Evolutionary conservation across 371 early-diverging fungal genomes (phyloP).

Genomic region (Mortierella sp.): DNA sequence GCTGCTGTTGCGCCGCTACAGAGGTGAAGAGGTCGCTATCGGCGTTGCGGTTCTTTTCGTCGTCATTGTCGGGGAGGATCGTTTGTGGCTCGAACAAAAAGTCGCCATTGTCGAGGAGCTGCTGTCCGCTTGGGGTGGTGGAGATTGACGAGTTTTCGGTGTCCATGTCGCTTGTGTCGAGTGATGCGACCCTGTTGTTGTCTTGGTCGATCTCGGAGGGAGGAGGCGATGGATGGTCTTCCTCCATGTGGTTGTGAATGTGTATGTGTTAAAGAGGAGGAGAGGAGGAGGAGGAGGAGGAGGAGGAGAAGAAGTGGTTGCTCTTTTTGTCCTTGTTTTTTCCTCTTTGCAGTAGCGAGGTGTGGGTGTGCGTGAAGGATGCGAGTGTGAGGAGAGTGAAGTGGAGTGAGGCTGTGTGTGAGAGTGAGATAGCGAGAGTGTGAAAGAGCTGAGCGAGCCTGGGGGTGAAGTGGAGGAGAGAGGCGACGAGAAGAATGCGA

Average conservation of each 20-base stretch:
- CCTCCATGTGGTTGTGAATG: neutral
- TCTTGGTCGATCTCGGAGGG: neutral
- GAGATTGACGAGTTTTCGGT: constrained; percentile 4
- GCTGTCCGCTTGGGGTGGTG: neutral
- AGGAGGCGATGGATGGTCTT: neutral
- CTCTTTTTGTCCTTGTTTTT: neutral
- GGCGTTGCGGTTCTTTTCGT: constrained; percentile 7
- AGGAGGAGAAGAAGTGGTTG: too few species aligned
- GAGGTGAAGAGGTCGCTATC: constrained; percentile 9
- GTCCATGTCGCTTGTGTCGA: constrained; percentile 6
- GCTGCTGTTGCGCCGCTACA: neutral
- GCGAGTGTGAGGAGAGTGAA: neutral
- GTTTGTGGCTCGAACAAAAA: neutral
- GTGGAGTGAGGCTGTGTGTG: neutral
- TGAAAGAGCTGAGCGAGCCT: neutral
- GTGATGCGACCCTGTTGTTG: neutral
- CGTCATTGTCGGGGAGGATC: neutral
- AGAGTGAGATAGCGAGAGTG: neutral
- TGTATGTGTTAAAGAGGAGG: neutral
- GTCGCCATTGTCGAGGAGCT: constrained; percentile 7
- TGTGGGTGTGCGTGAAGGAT: neutral
- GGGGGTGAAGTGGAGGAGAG: neutral
- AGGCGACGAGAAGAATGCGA: neutral
- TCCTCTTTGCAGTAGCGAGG: neutral
- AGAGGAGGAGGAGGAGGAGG: neutral